These are phyloP conservation scores for Hyaloscypha hepaticicola DNA, from an alignment of 495 filamentous ascomycete species.

Conservation along the genomic window DNA sequence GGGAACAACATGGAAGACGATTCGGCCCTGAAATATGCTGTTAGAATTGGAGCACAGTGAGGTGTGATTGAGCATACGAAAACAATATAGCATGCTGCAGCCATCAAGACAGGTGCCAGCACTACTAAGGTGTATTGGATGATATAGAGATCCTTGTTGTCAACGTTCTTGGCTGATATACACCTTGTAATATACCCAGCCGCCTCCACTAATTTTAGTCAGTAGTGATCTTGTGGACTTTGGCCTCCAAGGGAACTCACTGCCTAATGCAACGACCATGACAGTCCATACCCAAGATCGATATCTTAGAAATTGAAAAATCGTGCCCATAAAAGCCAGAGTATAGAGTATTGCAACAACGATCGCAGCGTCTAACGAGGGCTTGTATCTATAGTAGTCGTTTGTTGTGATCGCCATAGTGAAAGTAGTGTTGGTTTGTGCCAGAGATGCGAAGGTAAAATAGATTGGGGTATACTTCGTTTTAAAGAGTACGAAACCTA, in stretches of 20 bases:
- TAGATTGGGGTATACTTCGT: too few relatives aligned
- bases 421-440: too few relatives aligned
- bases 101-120: constrained; percentile 40
- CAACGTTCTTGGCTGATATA: constrained; percentile 36
- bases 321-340: constrained; percentile 37
- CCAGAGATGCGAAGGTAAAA: too few relatives aligned
- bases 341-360: constrained; percentile 35
- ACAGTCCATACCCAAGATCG: constrained; percentile 46
- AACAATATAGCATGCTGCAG: constrained; percentile 39
- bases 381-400: constrained; percentile 33
- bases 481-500: too few relatives aligned
- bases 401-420: neutral
- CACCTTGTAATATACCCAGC: constrained; percentile 45
- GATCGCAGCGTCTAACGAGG: constrained; percentile 34
- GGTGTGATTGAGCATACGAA: constrained; percentile 29
- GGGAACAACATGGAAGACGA: constrained; percentile 46
- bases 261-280: constrained; percentile 44
- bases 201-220: constrained; percentile 42
- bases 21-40: constrained; percentile 28
- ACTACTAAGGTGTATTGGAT: constrained; percentile 39
- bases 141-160: constrained; percentile 35
- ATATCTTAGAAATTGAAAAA: constrained; percentile 42
- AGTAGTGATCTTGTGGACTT: constrained; percentile 7
- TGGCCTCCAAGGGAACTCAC: constrained; percentile 33
- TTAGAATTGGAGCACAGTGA: neutral